Conservation (phyloP, 2,329 filamentous ascomycete genomes). For the Claviceps sp. region DNA sequence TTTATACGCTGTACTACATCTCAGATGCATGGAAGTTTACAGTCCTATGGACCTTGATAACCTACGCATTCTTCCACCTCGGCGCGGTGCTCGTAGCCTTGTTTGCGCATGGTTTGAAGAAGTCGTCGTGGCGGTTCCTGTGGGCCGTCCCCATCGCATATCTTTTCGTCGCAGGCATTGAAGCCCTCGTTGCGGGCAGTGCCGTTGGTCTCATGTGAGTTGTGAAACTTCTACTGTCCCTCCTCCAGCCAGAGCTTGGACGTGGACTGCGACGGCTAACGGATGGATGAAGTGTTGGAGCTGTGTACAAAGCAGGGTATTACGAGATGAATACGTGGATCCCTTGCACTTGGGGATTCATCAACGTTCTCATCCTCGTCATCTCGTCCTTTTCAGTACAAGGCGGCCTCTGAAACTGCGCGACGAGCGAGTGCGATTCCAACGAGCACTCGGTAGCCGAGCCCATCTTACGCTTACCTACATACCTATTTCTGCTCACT, state of each 20-base stretch:
- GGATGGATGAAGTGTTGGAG: slow-evolving; percentile 55
- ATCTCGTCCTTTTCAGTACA: slow-evolving; percentile 89
- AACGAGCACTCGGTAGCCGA: neutral
- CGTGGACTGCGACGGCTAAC: neutral
- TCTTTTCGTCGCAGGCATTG: slow-evolving; percentile 54
- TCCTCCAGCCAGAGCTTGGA: too few relatives aligned
- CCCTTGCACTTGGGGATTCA: slow-evolving; percentile 74
- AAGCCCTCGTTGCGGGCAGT: slow-evolving; percentile 69
- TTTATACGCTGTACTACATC: slow-evolving; percentile 55
- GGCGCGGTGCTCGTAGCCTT: slow-evolving; percentile 59
- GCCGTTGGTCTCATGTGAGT: slow-evolving; percentile 68
- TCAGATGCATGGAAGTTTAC: slow-evolving; percentile 80
- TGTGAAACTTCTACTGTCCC: neutral
- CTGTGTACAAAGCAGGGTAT: slow-evolving; percentile 67
- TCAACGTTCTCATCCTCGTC: slow-evolving; percentile 71
- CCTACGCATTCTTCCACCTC: slow-evolving; percentile 63
- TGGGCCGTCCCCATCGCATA: slow-evolving; percentile 65
- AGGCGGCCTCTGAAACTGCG: slow-evolving; percentile 54
- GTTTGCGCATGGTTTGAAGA: slow-evolving; percentile 51
- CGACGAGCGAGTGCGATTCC: neutral
- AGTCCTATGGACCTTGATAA: slow-evolving; percentile 70
- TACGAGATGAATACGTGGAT: slow-evolving; percentile 94
- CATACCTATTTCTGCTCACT: too few relatives aligned
- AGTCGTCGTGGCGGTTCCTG: slow-evolving; percentile 44
- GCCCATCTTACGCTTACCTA: too few relatives aligned